phyloP scores from a whole-genome alignment of 768 basidiomycete species.

The Calocera viscosa region DNA sequence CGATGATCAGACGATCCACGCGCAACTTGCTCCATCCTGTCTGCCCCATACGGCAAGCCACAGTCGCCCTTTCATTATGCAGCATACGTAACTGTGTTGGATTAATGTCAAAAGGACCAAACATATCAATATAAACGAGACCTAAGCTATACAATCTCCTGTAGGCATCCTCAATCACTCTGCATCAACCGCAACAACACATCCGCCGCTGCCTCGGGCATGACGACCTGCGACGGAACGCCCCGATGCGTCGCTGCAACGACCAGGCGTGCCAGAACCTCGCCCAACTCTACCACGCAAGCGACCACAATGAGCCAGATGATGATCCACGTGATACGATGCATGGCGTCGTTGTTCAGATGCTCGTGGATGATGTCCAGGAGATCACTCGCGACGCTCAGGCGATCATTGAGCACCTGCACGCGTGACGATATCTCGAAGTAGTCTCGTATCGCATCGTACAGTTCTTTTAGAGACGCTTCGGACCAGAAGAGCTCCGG shows the following conservation, averaged over 20 bases:
- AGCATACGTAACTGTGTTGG: neutral
- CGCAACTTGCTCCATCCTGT: neutral
- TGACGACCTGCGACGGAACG: neutral
- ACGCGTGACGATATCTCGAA: constrained; percentile 83
- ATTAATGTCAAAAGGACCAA: neutral
- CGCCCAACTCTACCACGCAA: constrained; percentile 79
- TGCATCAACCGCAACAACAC: neutral
- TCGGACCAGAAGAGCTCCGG: constrained; percentile 94
- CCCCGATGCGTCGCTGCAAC: constrained; percentile 39
- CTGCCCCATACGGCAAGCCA: neutral
- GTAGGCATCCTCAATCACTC: neutral
- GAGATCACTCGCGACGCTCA: constrained; percentile 78
- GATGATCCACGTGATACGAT: constrained; percentile 73
- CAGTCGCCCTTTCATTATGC: neutral
- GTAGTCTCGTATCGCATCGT: constrained; percentile 87
- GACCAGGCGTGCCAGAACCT: constrained; percentile 62
- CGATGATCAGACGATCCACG: neutral
- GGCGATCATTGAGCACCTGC: constrained; percentile 73
- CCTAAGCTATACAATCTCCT: neutral
- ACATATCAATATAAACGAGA: neutral
- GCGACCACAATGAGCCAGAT: constrained; percentile 79
- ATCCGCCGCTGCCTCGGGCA: neutral
- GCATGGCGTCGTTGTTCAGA: constrained; percentile 79
- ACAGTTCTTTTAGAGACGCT: constrained; percentile 74
- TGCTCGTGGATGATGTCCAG: constrained; percentile 89